Conservation (phyloP, 805 yeast genomes). For the Saccharomycopsis microspora region DNA sequence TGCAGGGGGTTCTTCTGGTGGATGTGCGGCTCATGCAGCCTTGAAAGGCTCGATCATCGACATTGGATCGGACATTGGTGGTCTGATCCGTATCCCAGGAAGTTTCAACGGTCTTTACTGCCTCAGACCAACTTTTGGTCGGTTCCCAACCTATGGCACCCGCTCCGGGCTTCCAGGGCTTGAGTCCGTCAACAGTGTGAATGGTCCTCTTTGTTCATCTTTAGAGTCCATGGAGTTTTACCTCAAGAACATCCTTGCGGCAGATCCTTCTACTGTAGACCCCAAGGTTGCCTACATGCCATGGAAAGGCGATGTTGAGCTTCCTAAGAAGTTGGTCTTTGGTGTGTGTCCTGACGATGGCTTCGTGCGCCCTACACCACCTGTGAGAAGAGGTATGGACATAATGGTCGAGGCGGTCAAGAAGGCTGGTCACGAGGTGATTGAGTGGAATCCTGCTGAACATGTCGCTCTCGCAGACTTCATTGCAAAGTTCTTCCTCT, state of each 20-base stretch:
- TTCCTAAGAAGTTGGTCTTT: constrained; percentile 26
- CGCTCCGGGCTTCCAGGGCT: constrained; percentile 25
- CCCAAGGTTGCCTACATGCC: constrained; percentile 39
- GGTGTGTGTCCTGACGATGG: constrained; percentile 38
- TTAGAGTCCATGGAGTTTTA: constrained; percentile 24
- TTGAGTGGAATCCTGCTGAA: constrained; percentile 30
- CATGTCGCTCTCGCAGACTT: constrained; percentile 20
- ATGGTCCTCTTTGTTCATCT: constrained; percentile 25
- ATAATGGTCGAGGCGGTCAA: constrained; percentile 20
- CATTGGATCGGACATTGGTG: constrained; percentile 64
- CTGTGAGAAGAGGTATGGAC: constrained; percentile 35
- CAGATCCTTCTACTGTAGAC: constrained; percentile 38
- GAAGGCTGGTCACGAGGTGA: constrained; percentile 31
- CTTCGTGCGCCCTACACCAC: constrained; percentile 42
- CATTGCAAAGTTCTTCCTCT: constrained; percentile 22
- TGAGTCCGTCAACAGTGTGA: constrained; percentile 24
- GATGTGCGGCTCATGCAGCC: constrained; percentile 55
- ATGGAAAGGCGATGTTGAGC: constrained; percentile 28
- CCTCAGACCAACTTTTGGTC: constrained; percentile 47
- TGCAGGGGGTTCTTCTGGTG: constrained; percentile 64
- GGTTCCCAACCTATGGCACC: constrained; percentile 28
- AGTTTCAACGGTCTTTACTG: constrained; percentile 53
- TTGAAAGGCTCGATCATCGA: constrained; percentile 52
- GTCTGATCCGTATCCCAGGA: constrained; percentile 58
- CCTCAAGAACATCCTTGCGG: constrained; percentile 26